Evolutionary conservation across 202 grass and related monocot genomes (phyloP), one percentile per base, ranked within the genome.

Genomic region (Panicum virgatum): DNA sequence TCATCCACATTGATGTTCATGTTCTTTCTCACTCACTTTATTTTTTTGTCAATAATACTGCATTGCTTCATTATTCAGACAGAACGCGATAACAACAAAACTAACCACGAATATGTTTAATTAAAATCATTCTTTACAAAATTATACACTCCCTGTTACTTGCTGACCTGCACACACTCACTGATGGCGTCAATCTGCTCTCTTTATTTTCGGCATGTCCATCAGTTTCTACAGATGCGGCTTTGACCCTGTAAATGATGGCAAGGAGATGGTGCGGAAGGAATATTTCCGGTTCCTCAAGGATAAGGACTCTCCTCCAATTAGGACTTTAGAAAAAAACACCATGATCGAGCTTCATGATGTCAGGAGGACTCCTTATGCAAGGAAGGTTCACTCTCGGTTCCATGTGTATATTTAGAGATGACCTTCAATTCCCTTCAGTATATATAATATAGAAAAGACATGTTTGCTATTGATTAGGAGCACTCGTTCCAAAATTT

Each of bases 181-280:
- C 53, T 73, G 75, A 85, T 38, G 7, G 8, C 3, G 27, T 20
- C 9, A 51, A 51, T 50, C 2, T 14, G 23, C 23, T 20, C 19
- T 63, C 0, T 52, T 52, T 51, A 53, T 81, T 30, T 84, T 79
- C 57, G 66, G 18, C 36, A 37, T 78, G 25, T 80, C 57, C 57
- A 60, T 75, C 63, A 97, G 90, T 83, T 97, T 97, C 71, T 89
- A 87, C 36, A 89, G 75, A 62, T 93, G 81, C 90, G 87, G 80
- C 57, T 97, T 97, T 75, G 86, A 97, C 69, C 81, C 78, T 10
- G 84, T 85, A 62, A 91, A 87, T n/a, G 86, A 87, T n/a, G 86
- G 90, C n/a, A 88, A 88, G 22, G 58, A 89, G 62, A 92, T 92
- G 88, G 30, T 80, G 19, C 85, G 86, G 48, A 74, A 76, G 64